Base-by-base conservation (phyloP, 2,329 filamentous ascomycete species). In the Epichloe gansuensis region DNA sequence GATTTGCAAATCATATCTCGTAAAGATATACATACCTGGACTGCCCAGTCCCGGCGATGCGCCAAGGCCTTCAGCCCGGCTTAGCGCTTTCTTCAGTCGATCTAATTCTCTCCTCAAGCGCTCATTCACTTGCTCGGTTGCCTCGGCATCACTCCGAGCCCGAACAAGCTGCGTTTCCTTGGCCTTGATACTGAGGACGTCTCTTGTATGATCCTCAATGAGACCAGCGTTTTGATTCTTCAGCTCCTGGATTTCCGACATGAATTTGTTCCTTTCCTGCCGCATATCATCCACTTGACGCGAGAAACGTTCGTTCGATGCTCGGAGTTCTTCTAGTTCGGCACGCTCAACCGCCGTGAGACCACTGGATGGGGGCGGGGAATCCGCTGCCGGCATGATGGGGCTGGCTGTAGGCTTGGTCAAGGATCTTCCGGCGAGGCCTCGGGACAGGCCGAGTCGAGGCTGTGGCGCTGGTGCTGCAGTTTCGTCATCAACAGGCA, bases 101-200 rank as follows among this genome's bases (percentile, higher is more conserved):
- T 98, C 93, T 46, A 96, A 85, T 70, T 98, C 93, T 51, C 91
- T 82, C 56, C 86, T 78, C 51, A 95, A 78, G 53, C 88, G 85
- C 56, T 93, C 88, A 50, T 93, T 90, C 54, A 83, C 85, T 61
- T 90, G 84, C 65, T 96, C 90, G 0, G 91, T 88, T 0, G 88
- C 83, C 66, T 97, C 91, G 35, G 86, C 87, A 63, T 98, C 93
- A 58, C 87, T 90, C 52, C 91, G 80, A 11, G 93, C 91, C 45
- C 93, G 85, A 9, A 97, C 91, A 5, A 98, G 78, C 62, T 98
- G 93, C 3, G 93, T 97, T 68, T 98, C 93, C 69, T 98, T 98
- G 13, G 93, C 93, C 68, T 97, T 97, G 72, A 98, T 94, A 60
- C 90, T 93, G 43, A 98, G 76, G 0, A 96, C 89, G 62, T 98